phyloP scores from a whole-genome alignment of 768 basidiomycete species.

The Baorangia bicolor region DNA sequence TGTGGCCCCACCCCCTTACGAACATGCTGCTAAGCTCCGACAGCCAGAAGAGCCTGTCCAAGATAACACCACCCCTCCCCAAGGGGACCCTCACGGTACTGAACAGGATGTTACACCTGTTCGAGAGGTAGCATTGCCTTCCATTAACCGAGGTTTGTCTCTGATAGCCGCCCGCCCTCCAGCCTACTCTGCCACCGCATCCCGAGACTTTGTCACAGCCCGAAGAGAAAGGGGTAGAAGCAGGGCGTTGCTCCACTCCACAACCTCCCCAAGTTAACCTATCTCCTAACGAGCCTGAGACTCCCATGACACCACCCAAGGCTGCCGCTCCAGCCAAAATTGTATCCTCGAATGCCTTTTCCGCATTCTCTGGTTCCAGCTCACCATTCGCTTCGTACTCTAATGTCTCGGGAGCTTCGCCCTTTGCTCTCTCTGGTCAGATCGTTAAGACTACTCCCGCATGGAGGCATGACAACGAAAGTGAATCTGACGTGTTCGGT shows the following conservation, averaged over 20 bases:
- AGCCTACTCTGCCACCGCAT: slow-evolving; percentile 11
- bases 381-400: slow-evolving; percentile 38
- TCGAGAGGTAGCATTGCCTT: slow-evolving; percentile 16
- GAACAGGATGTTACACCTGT: slow-evolving; percentile 4
- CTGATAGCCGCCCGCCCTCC: slow-evolving; percentile 4
- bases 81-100: background rate
- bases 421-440: slow-evolving; percentile 22
- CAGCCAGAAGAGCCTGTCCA: slow-evolving; percentile 10
- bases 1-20: slow-evolving; percentile 31
- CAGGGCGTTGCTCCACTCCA: slow-evolving; percentile 11
- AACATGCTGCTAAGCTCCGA: slow-evolving; percentile 15
- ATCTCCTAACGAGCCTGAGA: slow-evolving; percentile 9
- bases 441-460: slow-evolving; percentile 21
- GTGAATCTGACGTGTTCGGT: slow-evolving; percentile 9
- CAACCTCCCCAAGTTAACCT: background rate
- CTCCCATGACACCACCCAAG: slow-evolving; percentile 14
- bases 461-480: slow-evolving; percentile 22
- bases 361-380: slow-evolving; percentile 36
- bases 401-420: slow-evolving; percentile 21
- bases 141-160: background rate
- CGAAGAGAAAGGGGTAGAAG: slow-evolving; percentile 13
- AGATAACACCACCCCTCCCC: slow-evolving; percentile 6
- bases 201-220: background rate
- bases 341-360: slow-evolving; percentile 33
- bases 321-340: slow-evolving; percentile 4